Evolutionary conservation across 768 basidiomycete genomes (phyloP), one percentile per base, ranked within the genome.

Genomic region (Boletus fagicola): DNA sequence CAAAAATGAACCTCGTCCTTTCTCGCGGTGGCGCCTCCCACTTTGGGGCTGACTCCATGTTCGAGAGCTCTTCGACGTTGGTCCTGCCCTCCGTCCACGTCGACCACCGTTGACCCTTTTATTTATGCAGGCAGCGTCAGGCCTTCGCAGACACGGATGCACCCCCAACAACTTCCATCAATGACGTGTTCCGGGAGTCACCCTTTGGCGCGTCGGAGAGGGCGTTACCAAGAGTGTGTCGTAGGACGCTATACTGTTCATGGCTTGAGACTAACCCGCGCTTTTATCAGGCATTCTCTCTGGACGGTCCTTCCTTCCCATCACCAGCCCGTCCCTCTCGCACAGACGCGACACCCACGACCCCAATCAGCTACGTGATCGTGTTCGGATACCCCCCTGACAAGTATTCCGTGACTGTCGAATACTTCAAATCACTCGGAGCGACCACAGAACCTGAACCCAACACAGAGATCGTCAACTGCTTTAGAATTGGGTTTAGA

Each of bases 311-410:
- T 16, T 52, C 64, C 22, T 60, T 67, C 24, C 13, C 62, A 15
- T 42, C 59, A 13, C 22, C 61, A 12, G 36, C 46, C 0, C 70
- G 60, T 38, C 57, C 51, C 26, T 44, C 70, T 15, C 60, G 76
- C 59, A 31, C 58, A 57, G 57, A 68, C 15, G 44, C 75, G 31
- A 43, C 70, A 47, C 56, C 72, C n/a, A 57, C 75, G 6, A 49
- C 73, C 12, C 79, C 83, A 28, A 76, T 81, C 3, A 68, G 81
- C 30, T 87, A 87, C 65, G 77, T 95, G 36, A 78, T 93, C 65
- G 84, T 95, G 51, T 95, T 92, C 59, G 93, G 93, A n/a, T 95
- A 93, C 68, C 92, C 93, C 6, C 76, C 83, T 33, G 89, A 93
- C 71, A 85, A 85, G 65, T 89, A 87, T 69, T 83, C 81, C 51